These are phyloP conservation scores for Diplosphaera chodatii DNA, from an alignment of 139 green algal species.

Conservation along the genomic window DNA sequence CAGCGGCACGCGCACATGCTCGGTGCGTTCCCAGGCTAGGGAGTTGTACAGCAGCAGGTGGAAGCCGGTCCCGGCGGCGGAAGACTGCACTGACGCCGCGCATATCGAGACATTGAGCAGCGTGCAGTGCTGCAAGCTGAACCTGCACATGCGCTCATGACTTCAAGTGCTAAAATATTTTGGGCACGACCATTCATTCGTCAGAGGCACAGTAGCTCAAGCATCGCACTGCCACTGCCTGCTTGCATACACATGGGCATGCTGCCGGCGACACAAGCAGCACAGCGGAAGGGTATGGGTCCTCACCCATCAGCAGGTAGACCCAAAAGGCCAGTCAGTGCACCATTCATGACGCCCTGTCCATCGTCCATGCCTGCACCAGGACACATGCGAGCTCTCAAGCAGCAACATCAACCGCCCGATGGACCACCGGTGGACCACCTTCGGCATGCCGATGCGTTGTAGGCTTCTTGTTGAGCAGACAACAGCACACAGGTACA, in stretches of 20 bases:
- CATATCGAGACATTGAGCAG: slow-evolving; percentile 62
- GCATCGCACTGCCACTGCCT: no score
- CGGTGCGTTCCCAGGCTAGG: slow-evolving; percentile 55
- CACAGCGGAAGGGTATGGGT: no score
- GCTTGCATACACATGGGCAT: no score
- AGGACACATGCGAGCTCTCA: not conserved
- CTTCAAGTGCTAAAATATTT: no score
- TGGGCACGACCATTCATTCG: no score
- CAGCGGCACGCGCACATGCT: slow-evolving; percentile 58
- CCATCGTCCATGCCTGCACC: not conserved
- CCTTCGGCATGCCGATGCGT: no score
- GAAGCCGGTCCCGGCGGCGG: slow-evolving; percentile 21
- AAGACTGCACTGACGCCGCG: slow-evolving; percentile 31
- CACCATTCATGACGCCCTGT: not conserved
- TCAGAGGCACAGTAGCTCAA: no score
- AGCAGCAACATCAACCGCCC: no score
- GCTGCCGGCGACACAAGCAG: no score
- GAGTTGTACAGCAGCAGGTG: slow-evolving; percentile 76
- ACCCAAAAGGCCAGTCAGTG: not conserved
- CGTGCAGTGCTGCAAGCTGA: slow-evolving; percentile 22
- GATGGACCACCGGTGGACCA: no score
- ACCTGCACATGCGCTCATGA: not conserved
- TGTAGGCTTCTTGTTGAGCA: no score
- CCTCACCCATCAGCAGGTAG: not conserved
- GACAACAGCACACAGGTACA: no score